Evolutionary conservation across 2,329 filamentous ascomycete genomes (phyloP), one percentile per base, ranked within the genome.

Genomic region (Aspergillus tubingensis): DNA sequence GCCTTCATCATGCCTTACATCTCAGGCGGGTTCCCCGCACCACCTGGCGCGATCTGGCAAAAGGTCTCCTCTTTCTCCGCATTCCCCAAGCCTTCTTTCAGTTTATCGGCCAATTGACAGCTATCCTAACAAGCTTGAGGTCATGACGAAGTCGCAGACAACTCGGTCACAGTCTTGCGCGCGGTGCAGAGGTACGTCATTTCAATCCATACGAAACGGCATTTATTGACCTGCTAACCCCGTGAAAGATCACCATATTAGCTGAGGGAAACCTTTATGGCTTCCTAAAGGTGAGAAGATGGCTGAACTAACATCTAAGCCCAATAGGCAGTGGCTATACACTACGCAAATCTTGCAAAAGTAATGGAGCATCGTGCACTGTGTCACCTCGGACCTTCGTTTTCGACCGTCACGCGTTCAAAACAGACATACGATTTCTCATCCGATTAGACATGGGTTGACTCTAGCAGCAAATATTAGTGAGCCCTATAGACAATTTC

Each of bases 381-480:
- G 50, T 19, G 21, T n/a, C 1, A 38, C 36, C 15, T 25, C 30
- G 4, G 51, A 27, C 11, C 39, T 62, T 48, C 57, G 56, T 3
- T 62, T 59, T 19, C 51, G 52, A 17, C 27, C 43, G 7, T n/a
- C n/a, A n/a, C n/a, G n/a, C 48, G 50, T 10, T 48, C 51, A 15
- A 49, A 56, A 21, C 57, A 44, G n/a, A 38, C 43, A 3, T 59
- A 59, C 17, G 51, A 57, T 51, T 57, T 59, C 25, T 41, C 52
- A 4, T 39, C 60, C 0, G 52, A 53, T 36, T 57, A 62, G 32
- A 21, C 49, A 52, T 62, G 52, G 57, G 44, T 58, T n/a, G 47
- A 48, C 23, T 58, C 47, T 8, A 32, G 47, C 8, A 30, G 47
- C 17, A 56, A 32, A 13, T 39, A 25, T 57, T n/a, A 39, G 15